phyloP scores from a whole-genome alignment of 352 stramenopile species.

The Pythium rhizo-oryzae region DNA sequence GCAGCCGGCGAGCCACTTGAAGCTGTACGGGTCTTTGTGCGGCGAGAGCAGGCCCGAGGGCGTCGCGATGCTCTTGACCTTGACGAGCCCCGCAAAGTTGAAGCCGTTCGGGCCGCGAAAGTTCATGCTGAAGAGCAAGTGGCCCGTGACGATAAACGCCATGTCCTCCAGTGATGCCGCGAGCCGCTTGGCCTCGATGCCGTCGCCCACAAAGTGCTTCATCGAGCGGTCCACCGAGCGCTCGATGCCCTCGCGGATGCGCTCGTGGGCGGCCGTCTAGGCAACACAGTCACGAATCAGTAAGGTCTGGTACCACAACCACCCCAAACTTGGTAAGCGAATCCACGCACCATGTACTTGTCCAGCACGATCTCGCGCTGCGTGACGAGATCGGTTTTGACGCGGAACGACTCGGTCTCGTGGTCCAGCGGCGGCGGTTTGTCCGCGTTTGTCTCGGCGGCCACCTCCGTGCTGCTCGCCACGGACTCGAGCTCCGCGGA shows the following conservation, averaged over 20 bases:
- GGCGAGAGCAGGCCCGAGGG: constrained; percentile 14
- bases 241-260: constrained; percentile 61
- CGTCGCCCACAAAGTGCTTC: constrained; percentile 34
- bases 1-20: constrained; percentile 95
- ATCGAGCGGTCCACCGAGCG: constrained; percentile 39
- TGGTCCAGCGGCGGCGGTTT: constrained; percentile 18
- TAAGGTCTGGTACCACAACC: background rate
- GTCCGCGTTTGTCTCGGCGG: background rate
- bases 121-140: constrained; percentile 84
- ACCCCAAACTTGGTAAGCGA: too few species aligned
- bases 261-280: constrained; percentile 63
- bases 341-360: constrained; percentile 68
- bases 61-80: constrained; percentile 85
- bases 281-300: constrained; percentile 3
- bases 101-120: constrained; percentile 74
- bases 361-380: constrained; percentile 67
- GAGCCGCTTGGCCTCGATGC: constrained; percentile 47
- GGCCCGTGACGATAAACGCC: constrained; percentile 71
- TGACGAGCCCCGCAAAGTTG: constrained; percentile 78
- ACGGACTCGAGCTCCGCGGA: background rate
- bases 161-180: constrained; percentile 65
- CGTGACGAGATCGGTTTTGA: constrained; percentile 44
- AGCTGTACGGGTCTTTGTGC: constrained; percentile 82
- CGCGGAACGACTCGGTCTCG: constrained; percentile 33
- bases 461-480: background rate